These are phyloP conservation scores for Trapa incisa DNA, from an alignment of 345 rosid genomes.

Conservation along the genomic window DNA sequence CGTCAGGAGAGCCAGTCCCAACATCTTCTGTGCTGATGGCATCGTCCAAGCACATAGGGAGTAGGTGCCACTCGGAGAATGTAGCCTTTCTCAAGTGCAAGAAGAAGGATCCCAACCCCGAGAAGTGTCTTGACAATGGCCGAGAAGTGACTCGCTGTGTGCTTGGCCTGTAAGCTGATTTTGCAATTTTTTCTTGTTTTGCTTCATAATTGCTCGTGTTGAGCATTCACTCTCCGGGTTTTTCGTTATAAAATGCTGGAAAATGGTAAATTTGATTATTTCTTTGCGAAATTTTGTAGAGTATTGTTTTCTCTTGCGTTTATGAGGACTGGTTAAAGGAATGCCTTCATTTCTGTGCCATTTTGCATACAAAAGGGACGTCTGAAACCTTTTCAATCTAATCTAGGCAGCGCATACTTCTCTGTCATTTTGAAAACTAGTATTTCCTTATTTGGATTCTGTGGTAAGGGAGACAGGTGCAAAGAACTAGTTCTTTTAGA, in stretches of 20 bases:
- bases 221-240: background rate
- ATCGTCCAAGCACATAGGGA: constrained; percentile 71
- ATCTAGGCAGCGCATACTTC: background rate
- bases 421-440: background rate
- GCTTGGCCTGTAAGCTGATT: constrained; percentile 55
- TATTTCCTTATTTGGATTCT: background rate
- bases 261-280: background rate
- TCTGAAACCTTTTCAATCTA: background rate
- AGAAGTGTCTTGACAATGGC: constrained; percentile 94
- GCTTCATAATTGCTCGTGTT: background rate
- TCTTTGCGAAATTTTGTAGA: background rate
- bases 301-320: background rate
- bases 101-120: constrained; percentile 95
- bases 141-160: constrained; percentile 92
- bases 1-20: constrained; percentile 74
- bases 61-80: constrained; percentile 60
- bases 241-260: constrained; percentile 1
- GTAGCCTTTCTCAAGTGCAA: constrained; percentile 89
- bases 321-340: background rate
- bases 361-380: background rate
- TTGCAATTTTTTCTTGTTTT: background rate
- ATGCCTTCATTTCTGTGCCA: background rate
- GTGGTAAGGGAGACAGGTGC: background rate
- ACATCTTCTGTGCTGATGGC: constrained; percentile 88
- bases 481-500: background rate